phyloP scores from a whole-genome alignment of 768 basidiomycete species.

The Russula sp. region DNA sequence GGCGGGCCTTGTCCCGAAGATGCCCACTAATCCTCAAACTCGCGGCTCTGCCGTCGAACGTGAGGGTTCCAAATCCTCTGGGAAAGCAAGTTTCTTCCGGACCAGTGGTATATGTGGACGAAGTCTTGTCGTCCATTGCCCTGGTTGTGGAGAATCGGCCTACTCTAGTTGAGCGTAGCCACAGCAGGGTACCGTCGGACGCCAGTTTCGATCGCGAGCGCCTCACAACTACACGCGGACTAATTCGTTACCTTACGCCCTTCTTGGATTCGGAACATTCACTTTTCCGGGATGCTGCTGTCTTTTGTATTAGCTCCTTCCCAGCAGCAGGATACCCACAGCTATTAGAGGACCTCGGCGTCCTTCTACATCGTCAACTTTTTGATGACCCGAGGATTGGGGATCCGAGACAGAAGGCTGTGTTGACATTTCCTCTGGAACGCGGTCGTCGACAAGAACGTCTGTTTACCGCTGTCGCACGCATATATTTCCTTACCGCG shows the following conservation, averaged over 20 bases:
- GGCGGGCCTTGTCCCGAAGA: constrained; percentile 63
- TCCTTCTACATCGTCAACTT: constrained; percentile 76
- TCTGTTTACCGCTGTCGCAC: constrained; percentile 80
- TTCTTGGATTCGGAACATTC: constrained; percentile 85
- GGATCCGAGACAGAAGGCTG: constrained; percentile 40
- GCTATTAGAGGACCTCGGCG: constrained; percentile 78
- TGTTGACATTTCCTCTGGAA: constrained; percentile 45
- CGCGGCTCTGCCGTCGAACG: constrained; percentile 46
- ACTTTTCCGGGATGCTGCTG: constrained; percentile 80
- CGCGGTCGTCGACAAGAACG: constrained; percentile 72
- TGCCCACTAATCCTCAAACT: constrained; percentile 47
- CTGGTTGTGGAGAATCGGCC: constrained; percentile 60
- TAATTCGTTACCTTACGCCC: constrained; percentile 83
- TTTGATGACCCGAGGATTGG: constrained; percentile 65
- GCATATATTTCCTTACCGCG: constrained; percentile 85
- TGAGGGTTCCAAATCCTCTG: constrained; percentile 51
- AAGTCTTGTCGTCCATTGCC: constrained; percentile 84
- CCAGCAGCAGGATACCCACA: constrained; percentile 73
- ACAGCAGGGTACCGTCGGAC: constrained; percentile 67
- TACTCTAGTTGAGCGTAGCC: constrained; percentile 56
- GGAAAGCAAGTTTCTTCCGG: constrained; percentile 59
- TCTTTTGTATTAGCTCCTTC: constrained; percentile 85
- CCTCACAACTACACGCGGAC: constrained; percentile 72
- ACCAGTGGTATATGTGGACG: constrained; percentile 84
- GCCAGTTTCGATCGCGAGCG: constrained; percentile 77